Conservation (phyloP, 768 basidiomycete species). For the Boletus rex-veris region DNA sequence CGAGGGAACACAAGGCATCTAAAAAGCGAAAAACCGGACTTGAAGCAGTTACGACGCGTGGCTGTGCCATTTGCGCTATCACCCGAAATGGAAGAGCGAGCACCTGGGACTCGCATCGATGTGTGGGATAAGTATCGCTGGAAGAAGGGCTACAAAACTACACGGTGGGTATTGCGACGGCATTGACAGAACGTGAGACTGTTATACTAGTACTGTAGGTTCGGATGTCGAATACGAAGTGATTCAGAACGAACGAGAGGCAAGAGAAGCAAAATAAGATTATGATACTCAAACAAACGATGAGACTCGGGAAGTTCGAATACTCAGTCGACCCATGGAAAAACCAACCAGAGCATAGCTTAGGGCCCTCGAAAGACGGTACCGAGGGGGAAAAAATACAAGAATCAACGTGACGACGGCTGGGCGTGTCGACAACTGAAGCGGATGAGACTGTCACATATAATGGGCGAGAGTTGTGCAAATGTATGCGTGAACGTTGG, state of each 20-base stretch:
- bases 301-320: conserved; percentile 24
- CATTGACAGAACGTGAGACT: conserved; percentile 23
- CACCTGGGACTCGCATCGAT: neutral
- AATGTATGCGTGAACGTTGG: conserved; percentile 15
- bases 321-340: conserved; percentile 20
- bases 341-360: conserved; percentile 21
- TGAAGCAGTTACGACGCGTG: conserved; percentile 17
- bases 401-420: conserved; percentile 8
- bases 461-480: conserved; percentile 13
- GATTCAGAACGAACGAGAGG: conserved; percentile 17
- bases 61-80: conserved; percentile 9
- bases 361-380: conserved; percentile 16
- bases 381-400: conserved; percentile 13
- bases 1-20: conserved; percentile 10
- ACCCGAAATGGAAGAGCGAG: neutral
- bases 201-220: conserved; percentile 33
- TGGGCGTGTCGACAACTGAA: neutral
- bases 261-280: conserved; percentile 25
- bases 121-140: neutral
- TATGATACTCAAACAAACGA: conserved; percentile 29
- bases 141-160: conserved; percentile 33
- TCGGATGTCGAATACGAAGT: conserved; percentile 9
- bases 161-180: conserved; percentile 34
- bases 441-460: neutral
- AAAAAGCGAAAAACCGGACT: conserved; percentile 3